phyloP scores from a whole-genome alignment of 2,329 filamentous ascomycete genomes.

The Aspergillus sojae region DNA sequence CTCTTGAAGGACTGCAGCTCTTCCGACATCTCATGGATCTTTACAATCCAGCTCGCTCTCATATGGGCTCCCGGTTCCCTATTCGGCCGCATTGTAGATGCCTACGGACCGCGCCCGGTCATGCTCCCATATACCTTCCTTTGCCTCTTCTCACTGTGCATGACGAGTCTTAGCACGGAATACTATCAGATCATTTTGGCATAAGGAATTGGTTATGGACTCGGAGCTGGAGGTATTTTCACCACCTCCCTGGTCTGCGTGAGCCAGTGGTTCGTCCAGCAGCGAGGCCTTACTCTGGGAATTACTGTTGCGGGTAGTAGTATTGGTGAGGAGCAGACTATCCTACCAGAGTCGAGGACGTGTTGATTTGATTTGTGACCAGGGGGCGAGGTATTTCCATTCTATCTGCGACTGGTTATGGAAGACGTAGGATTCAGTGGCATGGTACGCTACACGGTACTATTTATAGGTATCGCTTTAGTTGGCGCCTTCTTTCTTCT shows the following conservation, averaged over 20 bases:
- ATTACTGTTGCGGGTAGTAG: slow-evolving; percentile 17
- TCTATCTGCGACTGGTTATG: slow-evolving; percentile 24
- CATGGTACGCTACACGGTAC: slow-evolving; percentile 25
- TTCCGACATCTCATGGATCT: slow-evolving; percentile 49
- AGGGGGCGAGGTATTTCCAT: slow-evolving; percentile 26
- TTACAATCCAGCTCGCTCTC: slow-evolving; percentile 48
- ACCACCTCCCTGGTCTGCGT: slow-evolving; percentile 18
- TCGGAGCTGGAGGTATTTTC: slow-evolving; percentile 22
- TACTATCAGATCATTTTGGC: slow-evolving; percentile 23
- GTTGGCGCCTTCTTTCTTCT: slow-evolving; percentile 22
- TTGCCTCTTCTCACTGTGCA: slow-evolving; percentile 15
- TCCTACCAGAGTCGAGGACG: too few relatives aligned
- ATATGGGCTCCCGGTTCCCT: slow-evolving; percentile 32
- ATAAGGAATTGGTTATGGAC: slow-evolving; percentile 19
- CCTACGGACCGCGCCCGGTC: slow-evolving; percentile 12
- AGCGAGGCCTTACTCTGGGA: slow-evolving; percentile 18
- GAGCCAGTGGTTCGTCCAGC: slow-evolving; percentile 22
- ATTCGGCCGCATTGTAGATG: slow-evolving; percentile 15
- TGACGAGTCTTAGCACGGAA: slow-evolving; percentile 16
- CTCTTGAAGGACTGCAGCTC: slow-evolving; percentile 27
- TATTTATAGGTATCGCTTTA: slow-evolving; percentile 25
- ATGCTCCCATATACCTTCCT: slow-evolving; percentile 14
- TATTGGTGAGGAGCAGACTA: slow-evolving; percentile 6
- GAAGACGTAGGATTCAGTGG: slow-evolving; percentile 22
- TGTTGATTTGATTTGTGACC: too few relatives aligned